phyloP scores from a whole-genome alignment of 2,329 filamentous ascomycete genomes.

The Phialophora expanda region DNA sequence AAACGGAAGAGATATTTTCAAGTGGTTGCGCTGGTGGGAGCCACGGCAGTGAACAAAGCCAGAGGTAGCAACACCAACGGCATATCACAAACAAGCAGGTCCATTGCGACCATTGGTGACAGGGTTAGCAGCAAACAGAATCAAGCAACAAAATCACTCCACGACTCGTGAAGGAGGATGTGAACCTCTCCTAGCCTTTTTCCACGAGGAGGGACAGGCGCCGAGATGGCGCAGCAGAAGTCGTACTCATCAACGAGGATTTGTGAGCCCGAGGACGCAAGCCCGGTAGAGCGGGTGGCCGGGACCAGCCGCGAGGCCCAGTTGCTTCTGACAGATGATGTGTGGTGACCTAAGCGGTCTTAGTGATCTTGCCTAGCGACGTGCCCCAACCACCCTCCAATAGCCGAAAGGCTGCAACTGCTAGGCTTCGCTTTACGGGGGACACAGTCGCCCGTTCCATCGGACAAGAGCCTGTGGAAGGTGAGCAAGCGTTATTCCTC shows the following conservation, averaged over 20 bases:
- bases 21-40: conserved; percentile 12
- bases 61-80: conserved; percentile 19
- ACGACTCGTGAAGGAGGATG: conserved; percentile 18
- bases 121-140: conserved; percentile 14
- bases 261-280: conserved; percentile 7
- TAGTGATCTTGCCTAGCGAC: conserved; percentile 22
- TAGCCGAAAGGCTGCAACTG: conserved; percentile 8
- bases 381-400: background rate
- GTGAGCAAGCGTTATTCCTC: conserved; percentile 14
- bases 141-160: conserved; percentile 30
- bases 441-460: conserved; percentile 17
- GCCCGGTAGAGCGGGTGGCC: conserved; percentile 24
- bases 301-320: conserved; percentile 19
- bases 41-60: conserved; percentile 15
- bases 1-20: conserved; percentile 10
- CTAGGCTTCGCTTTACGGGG: conserved; percentile 4
- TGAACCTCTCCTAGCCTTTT: conserved; percentile 18
- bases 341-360: conserved; percentile 12
- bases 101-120: conserved; percentile 27
- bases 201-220: conserved; percentile 22
- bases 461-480: conserved; percentile 3
- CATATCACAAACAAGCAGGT: conserved; percentile 28
- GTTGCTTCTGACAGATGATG: conserved; percentile 16
- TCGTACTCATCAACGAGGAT: conserved; percentile 15
- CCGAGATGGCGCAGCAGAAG: conserved; percentile 27